These are phyloP conservation scores for Aspergillus flavus DNA, from an alignment of 2,329 filamentous ascomycete genomes.

Conservation along the genomic window DNA sequence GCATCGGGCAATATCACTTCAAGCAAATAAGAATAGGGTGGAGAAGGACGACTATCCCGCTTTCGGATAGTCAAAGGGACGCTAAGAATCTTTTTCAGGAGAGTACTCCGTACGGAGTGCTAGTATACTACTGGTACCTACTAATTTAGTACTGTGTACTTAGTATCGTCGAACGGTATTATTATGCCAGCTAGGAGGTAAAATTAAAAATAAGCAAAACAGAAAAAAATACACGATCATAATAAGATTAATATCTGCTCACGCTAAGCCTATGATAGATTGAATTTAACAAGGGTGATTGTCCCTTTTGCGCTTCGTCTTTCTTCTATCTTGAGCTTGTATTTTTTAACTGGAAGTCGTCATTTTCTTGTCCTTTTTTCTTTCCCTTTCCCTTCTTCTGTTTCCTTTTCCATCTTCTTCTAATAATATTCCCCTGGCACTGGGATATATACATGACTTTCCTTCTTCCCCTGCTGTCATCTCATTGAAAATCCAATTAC, in stretches of 20 bases:
- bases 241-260: not conserved
- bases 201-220: not conserved
- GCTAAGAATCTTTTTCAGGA: not conserved
- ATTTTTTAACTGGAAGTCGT: not conserved
- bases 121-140: too few relatives aligned
- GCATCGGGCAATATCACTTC: constrained; percentile 2
- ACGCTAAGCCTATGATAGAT: not conserved
- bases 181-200: not conserved
- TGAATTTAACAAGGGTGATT: not conserved
- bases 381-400: constrained; percentile 4
- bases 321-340: constrained; percentile 4
- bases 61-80: not conserved
- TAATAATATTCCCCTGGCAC: constrained; percentile 9
- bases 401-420: not conserved
- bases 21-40: constrained; percentile 11
- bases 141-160: not conserved
- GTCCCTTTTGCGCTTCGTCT: not conserved
- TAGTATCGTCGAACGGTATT: not conserved
- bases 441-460: constrained; percentile 6
- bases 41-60: not conserved
- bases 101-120: not conserved
- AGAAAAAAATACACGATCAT: not conserved
- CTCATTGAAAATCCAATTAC: not conserved
- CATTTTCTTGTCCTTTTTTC: not conserved
- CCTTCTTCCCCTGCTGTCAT: not conserved